These are phyloP conservation scores for Suillus subaureus DNA, from an alignment of 768 basidiomycete genomes.

Conservation along the genomic window DNA sequence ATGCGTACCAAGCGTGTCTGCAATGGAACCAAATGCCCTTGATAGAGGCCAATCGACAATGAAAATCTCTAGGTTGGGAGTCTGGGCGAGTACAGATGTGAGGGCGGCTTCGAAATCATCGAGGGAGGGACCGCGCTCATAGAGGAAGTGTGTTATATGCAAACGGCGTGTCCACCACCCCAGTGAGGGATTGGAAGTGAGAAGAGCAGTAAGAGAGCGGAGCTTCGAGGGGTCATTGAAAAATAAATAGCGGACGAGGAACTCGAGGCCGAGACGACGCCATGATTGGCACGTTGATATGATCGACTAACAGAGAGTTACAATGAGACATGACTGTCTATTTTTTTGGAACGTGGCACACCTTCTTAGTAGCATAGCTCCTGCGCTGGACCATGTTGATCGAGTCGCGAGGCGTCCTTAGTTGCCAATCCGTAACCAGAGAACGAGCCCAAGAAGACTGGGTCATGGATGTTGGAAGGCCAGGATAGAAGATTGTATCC, in stretches of 20 bases:
- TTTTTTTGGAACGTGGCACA: slow-evolving; percentile 28
- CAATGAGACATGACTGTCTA: not conserved
- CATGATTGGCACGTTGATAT: slow-evolving; percentile 67
- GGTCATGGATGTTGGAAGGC: slow-evolving; percentile 62
- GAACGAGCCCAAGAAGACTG: slow-evolving; percentile 67
- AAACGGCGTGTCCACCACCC: slow-evolving; percentile 77
- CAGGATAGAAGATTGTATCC: slow-evolving; percentile 63
- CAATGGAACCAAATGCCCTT: slow-evolving; percentile 60
- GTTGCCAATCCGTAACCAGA: slow-evolving; percentile 47
- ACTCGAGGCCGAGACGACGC: slow-evolving; percentile 62
- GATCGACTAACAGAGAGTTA: slow-evolving; percentile 50
- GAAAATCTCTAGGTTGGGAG: slow-evolving; percentile 76
- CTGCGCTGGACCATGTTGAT: slow-evolving; percentile 58
- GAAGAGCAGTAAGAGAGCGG: slow-evolving; percentile 48
- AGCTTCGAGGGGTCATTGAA: slow-evolving; percentile 63
- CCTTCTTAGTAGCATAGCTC: slow-evolving; percentile 71
- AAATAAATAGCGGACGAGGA: slow-evolving; percentile 70
- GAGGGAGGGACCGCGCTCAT: slow-evolving; percentile 42
- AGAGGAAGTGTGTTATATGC: slow-evolving; percentile 61
- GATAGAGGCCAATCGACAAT: slow-evolving; percentile 68
- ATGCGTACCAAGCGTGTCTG: slow-evolving; percentile 58
- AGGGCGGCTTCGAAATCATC: slow-evolving; percentile 57
- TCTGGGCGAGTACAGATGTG: slow-evolving; percentile 59
- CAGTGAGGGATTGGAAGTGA: slow-evolving; percentile 53
- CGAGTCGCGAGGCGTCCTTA: slow-evolving; percentile 63